Evolutionary conservation across 495 filamentous ascomycete species (phyloP).

Genomic region (Penicillium ochrochloron): DNA sequence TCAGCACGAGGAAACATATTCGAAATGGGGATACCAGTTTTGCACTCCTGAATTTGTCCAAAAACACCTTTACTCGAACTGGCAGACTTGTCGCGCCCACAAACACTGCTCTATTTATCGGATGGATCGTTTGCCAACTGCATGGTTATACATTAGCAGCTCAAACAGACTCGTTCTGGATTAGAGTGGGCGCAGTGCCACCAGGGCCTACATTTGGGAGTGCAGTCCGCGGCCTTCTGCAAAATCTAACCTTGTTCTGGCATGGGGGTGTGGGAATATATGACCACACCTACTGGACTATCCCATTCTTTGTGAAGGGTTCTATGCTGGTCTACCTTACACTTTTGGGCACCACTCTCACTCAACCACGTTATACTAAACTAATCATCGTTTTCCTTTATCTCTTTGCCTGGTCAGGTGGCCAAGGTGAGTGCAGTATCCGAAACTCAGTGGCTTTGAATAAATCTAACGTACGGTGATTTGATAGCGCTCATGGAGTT

Average conservation of each 20-base stretch:
- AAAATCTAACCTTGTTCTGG: conserved; percentile 21
- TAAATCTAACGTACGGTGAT: background rate
- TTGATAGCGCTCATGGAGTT: conserved; percentile 21
- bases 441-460: background rate
- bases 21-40: conserved; percentile 13
- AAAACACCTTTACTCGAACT: conserved; percentile 17
- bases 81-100: conserved; percentile 19
- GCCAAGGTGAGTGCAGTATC: conserved; percentile 10
- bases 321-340: conserved; percentile 24
- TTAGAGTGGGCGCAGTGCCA: conserved; percentile 9
- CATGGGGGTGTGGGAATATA: conserved; percentile 13
- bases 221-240: conserved; percentile 10
- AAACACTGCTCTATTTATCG: conserved; percentile 6
- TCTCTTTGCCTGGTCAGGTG: conserved; percentile 18
- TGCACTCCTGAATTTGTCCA: conserved; percentile 14
- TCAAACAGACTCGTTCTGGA: conserved; percentile 16
- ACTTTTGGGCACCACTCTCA: conserved; percentile 18
- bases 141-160: conserved; percentile 17
- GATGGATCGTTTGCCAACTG: conserved; percentile 21
- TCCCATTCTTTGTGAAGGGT: conserved; percentile 23
- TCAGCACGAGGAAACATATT: conserved; percentile 15
- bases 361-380: conserved; percentile 13
- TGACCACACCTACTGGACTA: conserved; percentile 23
- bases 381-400: conserved; percentile 21
- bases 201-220: conserved; percentile 17